These are phyloP conservation scores for Alternaria gansuensis DNA, from an alignment of 2,329 filamentous ascomycete species.

Conservation along the genomic window DNA sequence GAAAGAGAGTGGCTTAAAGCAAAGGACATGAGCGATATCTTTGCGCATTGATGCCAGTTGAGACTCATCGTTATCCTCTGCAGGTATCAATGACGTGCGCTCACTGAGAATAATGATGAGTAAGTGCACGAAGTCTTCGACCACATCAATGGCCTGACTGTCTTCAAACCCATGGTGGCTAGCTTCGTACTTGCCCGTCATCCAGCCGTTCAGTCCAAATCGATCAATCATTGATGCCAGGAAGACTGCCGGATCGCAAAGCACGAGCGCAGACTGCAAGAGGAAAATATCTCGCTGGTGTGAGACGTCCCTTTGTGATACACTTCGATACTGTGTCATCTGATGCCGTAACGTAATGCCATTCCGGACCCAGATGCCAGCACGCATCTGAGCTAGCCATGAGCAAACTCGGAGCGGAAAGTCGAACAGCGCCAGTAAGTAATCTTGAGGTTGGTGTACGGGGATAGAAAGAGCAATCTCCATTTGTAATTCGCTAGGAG, in stretches of 20 bases:
- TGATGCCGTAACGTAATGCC: constrained; percentile 95
- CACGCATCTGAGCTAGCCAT: constrained; percentile 98
- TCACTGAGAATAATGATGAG: constrained; percentile 92
- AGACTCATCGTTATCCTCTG: constrained; percentile 70
- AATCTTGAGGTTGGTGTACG: constrained; percentile 74
- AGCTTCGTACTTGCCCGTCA: constrained; percentile 77
- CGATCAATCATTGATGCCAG: constrained; percentile 90
- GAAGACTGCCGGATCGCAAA: constrained; percentile 83
- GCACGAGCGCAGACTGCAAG: constrained; percentile 86
- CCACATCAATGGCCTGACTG: constrained; percentile 85
- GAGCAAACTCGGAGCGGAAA: constrained; percentile 92
- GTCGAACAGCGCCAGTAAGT: constrained; percentile 87
- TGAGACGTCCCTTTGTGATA: constrained; percentile 87
- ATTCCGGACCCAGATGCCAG: constrained; percentile 98
- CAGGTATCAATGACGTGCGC: constrained; percentile 77
- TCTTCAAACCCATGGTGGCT: constrained; percentile 79
- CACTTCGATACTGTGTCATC: constrained; percentile 89
- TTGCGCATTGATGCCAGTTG: constrained; percentile 78
- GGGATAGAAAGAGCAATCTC: constrained; percentile 65
- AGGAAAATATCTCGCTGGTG: constrained; percentile 96
- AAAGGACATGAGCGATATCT: constrained; percentile 91
- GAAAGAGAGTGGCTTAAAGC: constrained; percentile 95
- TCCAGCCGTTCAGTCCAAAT: constrained; percentile 88
- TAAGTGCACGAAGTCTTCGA: constrained; percentile 94
- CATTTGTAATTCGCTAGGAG: constrained; percentile 72